A percentile compares a stretch with the other conserved stretches of the same genome.
Evolutionary conservation across 2,329 filamentous ascomycete genomes (phyloP).

Genomic region (Alternaria burnsii): DNA sequence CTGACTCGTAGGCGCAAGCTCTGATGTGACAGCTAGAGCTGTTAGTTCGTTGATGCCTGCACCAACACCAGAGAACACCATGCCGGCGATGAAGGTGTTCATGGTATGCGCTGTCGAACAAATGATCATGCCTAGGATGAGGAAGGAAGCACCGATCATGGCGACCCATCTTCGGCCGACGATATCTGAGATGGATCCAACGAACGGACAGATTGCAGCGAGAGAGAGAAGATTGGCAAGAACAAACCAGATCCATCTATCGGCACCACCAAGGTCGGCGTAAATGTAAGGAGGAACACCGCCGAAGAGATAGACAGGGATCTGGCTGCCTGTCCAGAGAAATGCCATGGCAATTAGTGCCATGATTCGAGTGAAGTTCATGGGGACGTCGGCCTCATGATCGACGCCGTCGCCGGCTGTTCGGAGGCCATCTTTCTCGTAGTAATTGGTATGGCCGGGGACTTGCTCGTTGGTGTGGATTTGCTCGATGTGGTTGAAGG

Average conservation of each 20-base stretch:
- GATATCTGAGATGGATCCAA: conserved; percentile 57
- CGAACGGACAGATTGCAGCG: conserved; percentile 67
- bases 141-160: conserved; percentile 39
- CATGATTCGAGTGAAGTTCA: conserved; percentile 54
- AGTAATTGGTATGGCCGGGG: conserved; percentile 53
- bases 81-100: conserved; percentile 38
- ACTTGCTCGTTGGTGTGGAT: conserved; percentile 50
- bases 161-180: conserved; percentile 44
- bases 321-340: conserved; percentile 68
- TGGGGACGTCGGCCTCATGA: conserved; percentile 18
- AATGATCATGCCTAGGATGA: conserved; percentile 48
- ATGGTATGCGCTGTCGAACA: conserved; percentile 37
- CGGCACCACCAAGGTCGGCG: conserved; percentile 65
- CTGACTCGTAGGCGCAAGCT: conserved; percentile 71
- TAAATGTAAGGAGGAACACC: conserved; percentile 60
- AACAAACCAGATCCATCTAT: conserved; percentile 66
- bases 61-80: conserved; percentile 67
- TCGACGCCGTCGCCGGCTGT: conserved; percentile 39
- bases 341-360: conserved; percentile 56
- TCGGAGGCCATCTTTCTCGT: conserved; percentile 57
- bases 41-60: conserved; percentile 74
- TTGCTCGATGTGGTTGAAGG: conserved; percentile 38
- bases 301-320: conserved; percentile 57
- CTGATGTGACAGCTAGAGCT: conserved; percentile 71
- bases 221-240: conserved; percentile 62